phyloP scores from a whole-genome alignment of 495 filamentous ascomycete species.

The Geopyxis carbonaria region DNA sequence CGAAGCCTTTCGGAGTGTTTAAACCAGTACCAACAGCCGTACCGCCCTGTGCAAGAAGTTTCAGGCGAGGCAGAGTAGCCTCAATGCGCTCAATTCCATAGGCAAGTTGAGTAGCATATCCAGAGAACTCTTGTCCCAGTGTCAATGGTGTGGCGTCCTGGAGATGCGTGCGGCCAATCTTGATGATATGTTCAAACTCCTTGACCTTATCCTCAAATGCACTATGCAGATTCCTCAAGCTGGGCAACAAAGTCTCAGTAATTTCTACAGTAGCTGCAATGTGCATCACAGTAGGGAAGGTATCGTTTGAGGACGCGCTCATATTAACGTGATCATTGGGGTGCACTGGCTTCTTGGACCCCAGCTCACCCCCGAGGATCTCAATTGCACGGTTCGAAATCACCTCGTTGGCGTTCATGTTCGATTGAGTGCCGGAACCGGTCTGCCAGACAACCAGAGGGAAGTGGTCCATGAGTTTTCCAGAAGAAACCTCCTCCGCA shows the following conservation, averaged over 20 bases:
- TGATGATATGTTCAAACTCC: conserved; percentile 82
- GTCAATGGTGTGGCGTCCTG: conserved; percentile 96
- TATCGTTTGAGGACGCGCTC: conserved; percentile 96
- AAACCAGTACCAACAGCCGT: conserved; percentile 94
- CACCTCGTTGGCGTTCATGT: conserved; percentile 99
- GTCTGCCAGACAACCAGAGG: conserved; percentile 99
- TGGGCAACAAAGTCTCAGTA: conserved; percentile 65
- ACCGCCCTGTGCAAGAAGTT: conserved; percentile 82
- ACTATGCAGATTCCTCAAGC: conserved; percentile 60
- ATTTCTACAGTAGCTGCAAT: conserved; percentile 92
- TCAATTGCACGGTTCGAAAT: conserved; percentile 99
- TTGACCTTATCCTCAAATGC: conserved; percentile 81
- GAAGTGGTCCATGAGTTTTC: conserved; percentile 95
- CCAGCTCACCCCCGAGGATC: conserved; percentile 85
- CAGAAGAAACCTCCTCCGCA: conserved; percentile 76
- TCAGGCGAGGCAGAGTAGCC: conserved; percentile 63
- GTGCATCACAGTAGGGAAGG: conserved; percentile 99
- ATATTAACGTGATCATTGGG: conserved; percentile 99
- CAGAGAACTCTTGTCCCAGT: conserved; percentile 93
- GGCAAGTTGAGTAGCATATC: conserved; percentile 87
- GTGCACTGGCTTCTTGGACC: conserved; percentile 93
- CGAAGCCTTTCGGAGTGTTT: conserved; percentile 95
- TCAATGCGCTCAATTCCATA: conserved; percentile 79
- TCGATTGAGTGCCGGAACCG: conserved; percentile 94
- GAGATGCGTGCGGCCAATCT: conserved; percentile 95